A percentile compares a stretch with the other conserved stretches of the same genome.
Evolutionary conservation across 306 rosid genomes (phyloP).

Genomic region (Gynostemma pentaphyllum): DNA sequence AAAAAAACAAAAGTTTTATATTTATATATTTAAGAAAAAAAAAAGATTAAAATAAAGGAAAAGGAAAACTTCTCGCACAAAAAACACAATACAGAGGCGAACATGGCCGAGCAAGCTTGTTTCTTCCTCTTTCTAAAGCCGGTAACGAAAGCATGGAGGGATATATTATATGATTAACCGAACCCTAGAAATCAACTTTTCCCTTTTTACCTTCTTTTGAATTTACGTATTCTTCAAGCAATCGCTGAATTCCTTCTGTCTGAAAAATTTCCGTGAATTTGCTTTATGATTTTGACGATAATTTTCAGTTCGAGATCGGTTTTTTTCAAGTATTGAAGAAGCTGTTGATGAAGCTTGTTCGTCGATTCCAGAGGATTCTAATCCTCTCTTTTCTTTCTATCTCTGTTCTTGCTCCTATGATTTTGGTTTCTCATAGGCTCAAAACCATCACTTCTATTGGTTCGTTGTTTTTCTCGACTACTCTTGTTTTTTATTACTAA

Average conservation of each 20-base stretch:
- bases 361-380: constrained; percentile 75
- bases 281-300: constrained; percentile 18
- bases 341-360: constrained; percentile 60
- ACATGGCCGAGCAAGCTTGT: constrained; percentile 49
- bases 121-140: constrained; percentile 10
- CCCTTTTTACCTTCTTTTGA: not conserved
- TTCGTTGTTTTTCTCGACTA: constrained; percentile 5
- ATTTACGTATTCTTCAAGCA: constrained; percentile 35
- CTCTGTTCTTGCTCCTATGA: constrained; percentile 75
- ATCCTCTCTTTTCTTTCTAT: constrained; percentile 72
- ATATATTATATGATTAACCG: constrained; percentile 10
- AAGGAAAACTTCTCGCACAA: constrained; percentile 7
- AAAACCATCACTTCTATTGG: constrained; percentile 34
- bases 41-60: not conserved
- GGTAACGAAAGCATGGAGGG: not conserved
- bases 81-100: constrained; percentile 18
- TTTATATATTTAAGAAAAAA: too few species aligned
- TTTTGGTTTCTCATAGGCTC: constrained; percentile 50
- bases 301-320: constrained; percentile 11
- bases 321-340: constrained; percentile 13
- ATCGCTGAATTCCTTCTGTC: constrained; percentile 23
- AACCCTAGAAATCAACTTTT: constrained; percentile 36
- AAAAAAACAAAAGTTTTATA: too few species aligned
- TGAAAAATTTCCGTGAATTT: constrained; percentile 40
- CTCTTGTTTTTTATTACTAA: not conserved